phyloP scores from a whole-genome alignment of 257 asterid genomes.

The Solanum etuberosum region DNA sequence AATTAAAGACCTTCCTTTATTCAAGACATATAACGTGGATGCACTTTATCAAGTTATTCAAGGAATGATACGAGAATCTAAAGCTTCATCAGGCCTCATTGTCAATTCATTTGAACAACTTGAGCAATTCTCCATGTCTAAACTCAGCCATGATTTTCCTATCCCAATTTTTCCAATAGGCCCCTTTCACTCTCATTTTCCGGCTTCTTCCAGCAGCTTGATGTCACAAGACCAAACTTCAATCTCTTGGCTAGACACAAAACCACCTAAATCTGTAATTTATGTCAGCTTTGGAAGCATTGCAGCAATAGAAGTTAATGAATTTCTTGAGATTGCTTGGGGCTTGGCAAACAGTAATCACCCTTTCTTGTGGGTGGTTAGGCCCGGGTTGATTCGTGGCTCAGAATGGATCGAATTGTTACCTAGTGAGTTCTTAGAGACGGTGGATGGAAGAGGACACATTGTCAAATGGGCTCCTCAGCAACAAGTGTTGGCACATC shows the following conservation, averaged over 20 bases:
- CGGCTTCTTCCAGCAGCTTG: slow-evolving; percentile 21
- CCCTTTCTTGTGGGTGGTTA: slow-evolving; percentile 40
- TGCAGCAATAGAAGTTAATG: slow-evolving; percentile 12
- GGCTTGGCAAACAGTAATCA: slow-evolving; percentile 23
- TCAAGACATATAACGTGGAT: slow-evolving; percentile 2
- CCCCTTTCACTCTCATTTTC: slow-evolving; percentile 31
- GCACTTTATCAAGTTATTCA: background rate
- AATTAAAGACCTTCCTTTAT: slow-evolving; percentile 27
- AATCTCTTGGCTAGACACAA: slow-evolving; percentile 37
- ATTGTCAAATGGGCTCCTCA: slow-evolving; percentile 10
- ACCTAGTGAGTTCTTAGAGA: slow-evolving; percentile 10
- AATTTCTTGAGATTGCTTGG: slow-evolving; percentile 23
- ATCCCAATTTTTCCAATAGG: slow-evolving; percentile 33
- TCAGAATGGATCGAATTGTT: slow-evolving; percentile 19
- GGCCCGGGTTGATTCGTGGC: slow-evolving; percentile 17
- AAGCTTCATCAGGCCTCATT: slow-evolving; percentile 33
- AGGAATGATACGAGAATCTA: slow-evolving; percentile 16
- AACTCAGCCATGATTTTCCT: slow-evolving; percentile 15
- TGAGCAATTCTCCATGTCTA: slow-evolving; percentile 18
- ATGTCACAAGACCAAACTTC: slow-evolving; percentile 24
- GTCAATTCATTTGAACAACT: slow-evolving; percentile 38
- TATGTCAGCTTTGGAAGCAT: slow-evolving; percentile 39
- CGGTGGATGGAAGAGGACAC: background rate
- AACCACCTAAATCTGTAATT: slow-evolving; percentile 22
- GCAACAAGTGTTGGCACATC: slow-evolving; percentile 8